These are phyloP conservation scores for Daedaleopsis nitida DNA, from an alignment of 768 basidiomycete genomes.

Conservation along the genomic window DNA sequence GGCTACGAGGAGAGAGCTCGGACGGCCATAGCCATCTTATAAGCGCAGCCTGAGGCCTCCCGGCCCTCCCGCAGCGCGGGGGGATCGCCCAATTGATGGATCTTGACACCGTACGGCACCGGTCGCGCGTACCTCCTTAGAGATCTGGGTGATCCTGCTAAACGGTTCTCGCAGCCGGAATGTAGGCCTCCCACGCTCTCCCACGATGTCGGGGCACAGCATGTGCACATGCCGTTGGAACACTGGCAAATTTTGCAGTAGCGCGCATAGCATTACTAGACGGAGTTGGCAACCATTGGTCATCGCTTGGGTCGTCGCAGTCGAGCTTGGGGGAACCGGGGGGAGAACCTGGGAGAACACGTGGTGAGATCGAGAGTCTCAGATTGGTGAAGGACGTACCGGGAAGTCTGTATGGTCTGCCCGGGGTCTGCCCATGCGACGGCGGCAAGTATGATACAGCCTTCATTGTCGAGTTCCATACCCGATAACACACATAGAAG, in stretches of 20 bases:
- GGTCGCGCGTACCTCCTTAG: background rate
- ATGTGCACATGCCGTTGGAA: background rate
- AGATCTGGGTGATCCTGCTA: background rate
- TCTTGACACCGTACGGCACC: background rate
- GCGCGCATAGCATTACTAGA: background rate
- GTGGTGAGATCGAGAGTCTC: background rate
- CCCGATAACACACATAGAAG: constrained; percentile 10
- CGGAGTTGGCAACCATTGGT: background rate
- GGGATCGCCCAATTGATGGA: background rate
- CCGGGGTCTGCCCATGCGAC: background rate
- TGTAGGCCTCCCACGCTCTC: too few species aligned
- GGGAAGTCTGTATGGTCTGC: background rate
- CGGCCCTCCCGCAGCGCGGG: too few species aligned
- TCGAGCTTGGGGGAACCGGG: background rate
- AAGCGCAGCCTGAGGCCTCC: constrained; percentile 11
- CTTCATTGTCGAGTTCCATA: constrained; percentile 1
- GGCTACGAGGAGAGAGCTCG: background rate
- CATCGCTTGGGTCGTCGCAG: background rate
- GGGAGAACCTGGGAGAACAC: too few species aligned
- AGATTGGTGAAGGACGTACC: background rate
- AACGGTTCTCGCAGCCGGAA: background rate
- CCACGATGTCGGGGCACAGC: background rate
- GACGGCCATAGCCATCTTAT: background rate
- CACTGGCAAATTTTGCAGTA: background rate
- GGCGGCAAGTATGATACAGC: background rate